Conservation (phyloP, 2,329 filamentous ascomycete genomes). For the Aspergillus alliaceus region DNA sequence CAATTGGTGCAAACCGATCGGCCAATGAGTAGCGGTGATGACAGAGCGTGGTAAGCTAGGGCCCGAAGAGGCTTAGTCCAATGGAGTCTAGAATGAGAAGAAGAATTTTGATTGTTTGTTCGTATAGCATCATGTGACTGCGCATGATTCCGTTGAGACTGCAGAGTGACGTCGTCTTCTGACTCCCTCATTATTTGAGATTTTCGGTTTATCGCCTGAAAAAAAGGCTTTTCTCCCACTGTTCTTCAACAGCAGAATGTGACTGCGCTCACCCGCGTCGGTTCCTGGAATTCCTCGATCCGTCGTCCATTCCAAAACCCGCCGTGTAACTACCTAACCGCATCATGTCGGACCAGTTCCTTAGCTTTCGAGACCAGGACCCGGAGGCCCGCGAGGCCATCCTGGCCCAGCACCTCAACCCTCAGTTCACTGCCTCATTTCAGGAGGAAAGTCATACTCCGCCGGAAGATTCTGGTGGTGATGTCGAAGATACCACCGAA, state of each 20-base stretch:
- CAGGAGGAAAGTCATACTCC: neutral
- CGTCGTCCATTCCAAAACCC: neutral
- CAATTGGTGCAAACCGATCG: neutral
- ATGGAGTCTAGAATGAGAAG: neutral
- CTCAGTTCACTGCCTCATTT: neutral
- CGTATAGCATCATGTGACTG: neutral
- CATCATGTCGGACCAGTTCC: neutral
- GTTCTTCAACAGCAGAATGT: neutral
- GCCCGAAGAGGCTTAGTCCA: neutral
- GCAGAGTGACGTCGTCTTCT: neutral
- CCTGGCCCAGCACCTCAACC: neutral
- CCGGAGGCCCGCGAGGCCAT: neutral
- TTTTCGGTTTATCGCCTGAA: neutral
- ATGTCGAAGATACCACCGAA: constrained; percentile 10
- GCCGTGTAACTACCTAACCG: neutral
- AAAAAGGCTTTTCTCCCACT: neutral
- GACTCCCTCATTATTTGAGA: neutral
- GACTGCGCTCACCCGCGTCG: neutral
- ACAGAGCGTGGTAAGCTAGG: neutral
- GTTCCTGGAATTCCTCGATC: neutral
- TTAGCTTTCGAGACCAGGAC: neutral
- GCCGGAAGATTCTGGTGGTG: neutral
- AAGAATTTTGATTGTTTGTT: too few relatives aligned
- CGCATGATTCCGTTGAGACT: neutral
- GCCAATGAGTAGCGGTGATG: neutral